Base-by-base conservation (phyloP, 306 rosid genomes). In the Dryas drummondii region DNA sequence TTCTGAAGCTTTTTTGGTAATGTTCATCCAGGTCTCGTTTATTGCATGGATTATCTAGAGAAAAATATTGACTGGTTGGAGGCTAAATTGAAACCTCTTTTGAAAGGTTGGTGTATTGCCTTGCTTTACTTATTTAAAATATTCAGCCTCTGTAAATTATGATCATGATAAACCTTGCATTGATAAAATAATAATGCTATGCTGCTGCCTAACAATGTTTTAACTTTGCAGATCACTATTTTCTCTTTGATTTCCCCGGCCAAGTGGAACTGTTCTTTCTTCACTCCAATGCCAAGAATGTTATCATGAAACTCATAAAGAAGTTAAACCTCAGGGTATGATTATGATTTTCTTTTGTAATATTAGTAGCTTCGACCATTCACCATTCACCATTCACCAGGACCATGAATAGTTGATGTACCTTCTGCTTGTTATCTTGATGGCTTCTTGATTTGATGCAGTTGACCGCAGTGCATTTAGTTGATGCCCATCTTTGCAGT, bases 191-290 rank as follows among this genome's bases (percentile, higher is more conserved):
- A 27, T 40, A 58, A 32, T 73, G 45, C 57, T 27, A 56, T 22
- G 40, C 15, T 76, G 45, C 51, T 60, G 41, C 46, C 72, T 78
- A 41, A 68, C 79, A 59, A 70, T 84, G 59, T 11, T 72, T 70
- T 69, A 54, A 74, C 51, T 75, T 76, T 86, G 86, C 92, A 94
- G 98, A 91, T 91, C 97, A 87, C 73, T 94, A 94, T 82, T 82
- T 94, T 67, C 98, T 94, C 75, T 94, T 94, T 87, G 98, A 94
- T 86, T 92, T 94, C 79, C 98, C 98, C 13, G 97, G 97, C 53
- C 98, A 94, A 86, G 98, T 91, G 66, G 97, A 94, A 81, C 85
- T 94, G 13, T 94, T 94, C 85, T 87, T 87, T 52, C 93, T 94
- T 80, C 93, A 94, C 79, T 84, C 97, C 73, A 94, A 82, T 66